Percentiles rank a stretch among this genome's conserved stretches.
phyloP scores from a whole-genome alignment of 305 asterid species.

The Coffea humblotiana region DNA sequence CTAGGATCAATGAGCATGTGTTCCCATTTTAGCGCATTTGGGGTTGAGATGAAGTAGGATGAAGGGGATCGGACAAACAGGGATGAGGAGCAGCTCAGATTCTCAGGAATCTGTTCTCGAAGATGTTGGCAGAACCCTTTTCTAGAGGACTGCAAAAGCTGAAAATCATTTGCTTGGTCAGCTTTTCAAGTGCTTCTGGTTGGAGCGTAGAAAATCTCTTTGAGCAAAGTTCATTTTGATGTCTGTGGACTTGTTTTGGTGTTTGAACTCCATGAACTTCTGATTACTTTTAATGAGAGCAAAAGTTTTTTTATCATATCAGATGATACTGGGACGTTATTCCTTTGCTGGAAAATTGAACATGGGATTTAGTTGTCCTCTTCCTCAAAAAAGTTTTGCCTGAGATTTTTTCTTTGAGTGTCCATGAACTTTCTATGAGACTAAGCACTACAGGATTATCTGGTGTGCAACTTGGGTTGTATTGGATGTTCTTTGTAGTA shows the following conservation, averaged over 20 bases:
- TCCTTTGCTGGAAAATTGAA: background rate
- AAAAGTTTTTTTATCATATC: background rate
- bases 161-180: background rate
- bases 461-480: background rate
- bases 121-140: background rate
- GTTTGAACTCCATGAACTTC: background rate
- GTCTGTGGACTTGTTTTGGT: background rate
- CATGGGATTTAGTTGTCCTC: background rate
- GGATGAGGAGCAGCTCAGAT: background rate
- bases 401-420: background rate
- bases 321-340: background rate
- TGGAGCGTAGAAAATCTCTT: background rate
- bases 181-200: background rate
- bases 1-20: background rate
- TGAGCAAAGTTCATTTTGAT: background rate
- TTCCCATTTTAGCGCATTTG: background rate
- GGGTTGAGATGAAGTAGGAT: background rate
- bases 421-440: background rate
- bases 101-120: background rate
- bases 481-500: background rate
- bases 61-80: background rate
- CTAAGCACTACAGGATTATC: background rate
- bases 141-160: background rate
- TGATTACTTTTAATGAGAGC: background rate
- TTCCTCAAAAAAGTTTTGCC: background rate